Conservation (phyloP, 202 grass and related monocot genomes). For the Carex arenaria region DNA sequence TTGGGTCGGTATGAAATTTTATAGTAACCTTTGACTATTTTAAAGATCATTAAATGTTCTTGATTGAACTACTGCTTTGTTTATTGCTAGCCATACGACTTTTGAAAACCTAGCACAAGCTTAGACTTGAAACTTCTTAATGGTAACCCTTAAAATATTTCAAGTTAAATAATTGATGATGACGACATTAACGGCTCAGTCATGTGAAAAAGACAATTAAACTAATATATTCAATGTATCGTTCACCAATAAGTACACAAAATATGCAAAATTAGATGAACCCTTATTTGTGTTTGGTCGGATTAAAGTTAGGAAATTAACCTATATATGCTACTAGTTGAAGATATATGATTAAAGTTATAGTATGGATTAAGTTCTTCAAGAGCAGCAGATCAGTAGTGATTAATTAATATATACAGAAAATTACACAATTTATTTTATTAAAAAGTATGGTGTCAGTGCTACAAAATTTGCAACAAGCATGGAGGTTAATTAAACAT, state of each 20-base stretch:
- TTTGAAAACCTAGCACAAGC: neutral
- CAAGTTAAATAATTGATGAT: neutral
- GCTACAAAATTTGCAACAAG: no score
- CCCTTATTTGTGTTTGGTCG: neutral
- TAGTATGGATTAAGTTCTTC: neutral
- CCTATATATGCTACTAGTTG: neutral
- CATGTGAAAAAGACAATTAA: neutral
- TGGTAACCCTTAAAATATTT: neutral
- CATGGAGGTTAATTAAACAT: no score
- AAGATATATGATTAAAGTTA: neutral
- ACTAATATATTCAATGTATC: neutral
- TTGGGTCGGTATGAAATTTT: neutral
- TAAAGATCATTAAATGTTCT: neutral
- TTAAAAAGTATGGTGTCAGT: no score
- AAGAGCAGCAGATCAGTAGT: neutral
- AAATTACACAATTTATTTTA: neutral
- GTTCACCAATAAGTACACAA: neutral
- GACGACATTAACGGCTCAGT: neutral
- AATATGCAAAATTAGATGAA: neutral
- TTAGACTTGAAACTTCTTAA: neutral
- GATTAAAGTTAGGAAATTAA: neutral
- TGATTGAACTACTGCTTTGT: neutral
- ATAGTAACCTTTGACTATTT: neutral
- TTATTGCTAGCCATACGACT: neutral
- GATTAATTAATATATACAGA: neutral